phyloP scores from a whole-genome alignment of 2,329 filamentous ascomycete genomes.

The Pseudofabraea citricarpa region DNA sequence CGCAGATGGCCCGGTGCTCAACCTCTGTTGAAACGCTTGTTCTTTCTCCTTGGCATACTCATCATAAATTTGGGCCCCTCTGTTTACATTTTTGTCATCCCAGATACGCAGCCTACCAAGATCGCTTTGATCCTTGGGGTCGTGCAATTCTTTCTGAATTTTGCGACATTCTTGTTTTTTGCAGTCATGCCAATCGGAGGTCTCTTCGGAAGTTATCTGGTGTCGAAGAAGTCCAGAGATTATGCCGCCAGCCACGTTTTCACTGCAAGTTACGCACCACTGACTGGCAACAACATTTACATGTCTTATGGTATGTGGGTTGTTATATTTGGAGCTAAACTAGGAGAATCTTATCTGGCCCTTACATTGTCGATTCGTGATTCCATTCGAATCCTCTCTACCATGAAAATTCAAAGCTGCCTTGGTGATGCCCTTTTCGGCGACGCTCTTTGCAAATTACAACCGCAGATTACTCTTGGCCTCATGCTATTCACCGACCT shows the following conservation, averaged over 20 bases:
- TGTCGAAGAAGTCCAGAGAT: constrained; percentile 78
- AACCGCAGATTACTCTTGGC: constrained; percentile 77
- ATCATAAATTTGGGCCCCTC: constrained; percentile 78
- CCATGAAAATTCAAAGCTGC: constrained; percentile 77
- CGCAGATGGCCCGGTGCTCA: constrained; percentile 93
- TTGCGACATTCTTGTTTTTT: constrained; percentile 88
- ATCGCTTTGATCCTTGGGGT: constrained; percentile 74
- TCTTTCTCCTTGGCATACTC: constrained; percentile 79
- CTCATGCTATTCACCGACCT: constrained; percentile 94
- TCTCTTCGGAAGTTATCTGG: constrained; percentile 88
- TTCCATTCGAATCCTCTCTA: constrained; percentile 81
- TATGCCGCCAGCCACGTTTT: constrained; percentile 99
- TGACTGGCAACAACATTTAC: constrained; percentile 90
- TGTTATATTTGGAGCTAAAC: constrained; percentile 83
- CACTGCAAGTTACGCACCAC: constrained; percentile 85
- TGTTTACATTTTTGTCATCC: constrained; percentile 73
- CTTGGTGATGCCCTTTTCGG: constrained; percentile 69
- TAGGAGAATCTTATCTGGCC: constrained; percentile 91
- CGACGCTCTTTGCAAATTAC: constrained; percentile 65
- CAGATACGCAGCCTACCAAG: constrained; percentile 42
- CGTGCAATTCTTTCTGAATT: constrained; percentile 86
- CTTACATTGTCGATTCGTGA: constrained; percentile 90
- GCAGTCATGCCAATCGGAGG: constrained; percentile 91
- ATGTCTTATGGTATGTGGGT: constrained; percentile 97
- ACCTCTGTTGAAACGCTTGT: constrained; percentile 83